Base-by-base conservation (phyloP, 805 yeast species). In the Saccharomycopsis sp. region DNA sequence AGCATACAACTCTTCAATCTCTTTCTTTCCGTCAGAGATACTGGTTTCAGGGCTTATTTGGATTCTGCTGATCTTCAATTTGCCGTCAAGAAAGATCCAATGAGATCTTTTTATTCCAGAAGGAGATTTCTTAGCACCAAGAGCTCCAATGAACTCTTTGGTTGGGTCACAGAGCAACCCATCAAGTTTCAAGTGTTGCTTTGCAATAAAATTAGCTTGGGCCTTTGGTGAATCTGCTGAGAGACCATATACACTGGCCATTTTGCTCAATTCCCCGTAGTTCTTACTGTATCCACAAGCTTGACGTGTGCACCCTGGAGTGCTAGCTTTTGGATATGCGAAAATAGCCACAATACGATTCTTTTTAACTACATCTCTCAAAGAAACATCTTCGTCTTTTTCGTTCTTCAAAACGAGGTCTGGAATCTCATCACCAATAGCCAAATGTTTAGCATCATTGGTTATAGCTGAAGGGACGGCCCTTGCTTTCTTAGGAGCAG, bases 261-360 rank as follows among this genome's bases (percentile, higher is more conserved):
- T 79, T 44, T 79, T 73, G 52, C 75, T 70, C 66, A 87, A 79
- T 49, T 78, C 74, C 1, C 78, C 75, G 69, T 73, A 85, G 65
- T 82, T 82, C 63, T 82, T 85, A 65, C 94, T 84, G 70, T 87
- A 94, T 0, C 97, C 97, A 69, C 87, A 81, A 1, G 92, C 97
- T 73, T 93, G 99, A 65, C 90, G 81, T 1, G 99, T 93, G 72
- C 99, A 94, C 2, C 99, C 99, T 1, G 97, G 97, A 0, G 98
- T 93, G 24, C 87, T 83, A 0, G 98, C 98, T 68, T 80, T 86
- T 56, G 98, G 98, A 69, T 92, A 93, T 19, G 96, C 87, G 71
- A 85, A 83, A 24, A 83, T 73, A 20, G 84, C 75, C 29, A 84
- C 77, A 14, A 82, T 72, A 19, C 75, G 71, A 42, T 80, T 75